phyloP scores from a whole-genome alignment of 2,329 filamentous ascomycete genomes.

The Fusarium sp. region DNA sequence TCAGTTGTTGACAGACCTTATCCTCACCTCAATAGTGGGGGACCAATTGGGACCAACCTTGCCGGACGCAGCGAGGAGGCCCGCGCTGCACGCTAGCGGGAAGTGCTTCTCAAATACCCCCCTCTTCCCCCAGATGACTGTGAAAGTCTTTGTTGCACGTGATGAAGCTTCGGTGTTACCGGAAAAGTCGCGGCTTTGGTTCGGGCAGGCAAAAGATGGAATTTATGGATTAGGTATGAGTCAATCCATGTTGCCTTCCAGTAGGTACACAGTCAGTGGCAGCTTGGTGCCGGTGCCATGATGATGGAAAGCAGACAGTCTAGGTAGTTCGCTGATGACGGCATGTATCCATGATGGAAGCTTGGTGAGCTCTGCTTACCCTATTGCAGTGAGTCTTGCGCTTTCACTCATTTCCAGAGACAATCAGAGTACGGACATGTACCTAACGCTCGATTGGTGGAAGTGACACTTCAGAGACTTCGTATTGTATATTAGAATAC shows the following conservation, averaged over 20 bases:
- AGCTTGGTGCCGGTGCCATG: conserved; percentile 8
- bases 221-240: conserved; percentile 1
- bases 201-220: conserved; percentile 11
- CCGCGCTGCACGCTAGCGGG: conserved; percentile 23
- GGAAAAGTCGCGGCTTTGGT: conserved; percentile 26
- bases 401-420: not conserved
- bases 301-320: not conserved
- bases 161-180: conserved; percentile 32
- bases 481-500: not conserved
- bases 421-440: not conserved
- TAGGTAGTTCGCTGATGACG: conserved; percentile 19
- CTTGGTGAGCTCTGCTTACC: not conserved
- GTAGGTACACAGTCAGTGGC: not conserved
- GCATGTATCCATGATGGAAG: conserved; percentile 1
- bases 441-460: not conserved
- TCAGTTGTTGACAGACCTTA: not conserved
- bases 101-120: conserved; percentile 13
- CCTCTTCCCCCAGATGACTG: conserved; percentile 26
- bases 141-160: conserved; percentile 37
- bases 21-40: conserved; percentile 8
- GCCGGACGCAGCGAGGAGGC: conserved; percentile 29
- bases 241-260: not conserved
- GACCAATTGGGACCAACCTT: conserved; percentile 26
- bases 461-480: not conserved
- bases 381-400: not conserved